Conservation (phyloP, 768 basidiomycete species). For the Mycena amicta region DNA sequence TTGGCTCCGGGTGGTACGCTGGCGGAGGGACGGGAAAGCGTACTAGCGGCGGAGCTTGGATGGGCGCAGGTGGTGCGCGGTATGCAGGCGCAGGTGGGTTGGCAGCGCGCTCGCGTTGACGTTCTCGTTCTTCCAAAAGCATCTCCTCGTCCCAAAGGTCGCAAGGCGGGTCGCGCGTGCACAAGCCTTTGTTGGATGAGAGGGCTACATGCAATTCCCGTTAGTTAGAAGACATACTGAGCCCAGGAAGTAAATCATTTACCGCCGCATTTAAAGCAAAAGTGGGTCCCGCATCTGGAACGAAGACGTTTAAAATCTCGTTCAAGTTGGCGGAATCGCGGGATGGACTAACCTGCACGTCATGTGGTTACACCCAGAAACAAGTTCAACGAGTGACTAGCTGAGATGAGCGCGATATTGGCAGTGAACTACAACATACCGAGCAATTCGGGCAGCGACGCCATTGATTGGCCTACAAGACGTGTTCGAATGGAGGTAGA, state of each 20-base stretch:
- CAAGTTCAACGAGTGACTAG: slow-evolving; percentile 30
- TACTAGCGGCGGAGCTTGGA: too few species aligned
- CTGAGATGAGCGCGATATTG: neutral
- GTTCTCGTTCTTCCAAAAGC: slow-evolving; percentile 35
- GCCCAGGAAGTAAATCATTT: slow-evolving; percentile 8
- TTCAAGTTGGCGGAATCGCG: too few species aligned
- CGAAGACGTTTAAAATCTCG: too few species aligned
- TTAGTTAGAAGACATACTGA: neutral
- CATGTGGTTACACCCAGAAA: slow-evolving; percentile 43
- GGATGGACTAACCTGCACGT: too few species aligned
- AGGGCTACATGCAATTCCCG: slow-evolving; percentile 7
- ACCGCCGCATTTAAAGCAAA: slow-evolving; percentile 47
- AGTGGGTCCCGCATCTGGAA: slow-evolving; percentile 42
- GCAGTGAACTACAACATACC: slow-evolving; percentile 13
- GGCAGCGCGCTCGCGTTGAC: slow-evolving; percentile 24
- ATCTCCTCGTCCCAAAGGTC: slow-evolving; percentile 42
- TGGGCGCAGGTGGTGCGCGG: too few species aligned
- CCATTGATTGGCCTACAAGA: slow-evolving; percentile 38
- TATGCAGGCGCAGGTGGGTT: neutral
- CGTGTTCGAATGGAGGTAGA: neutral
- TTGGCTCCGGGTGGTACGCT: slow-evolving; percentile 11
- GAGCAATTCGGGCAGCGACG: slow-evolving; percentile 39
- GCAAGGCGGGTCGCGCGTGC: slow-evolving; percentile 36
- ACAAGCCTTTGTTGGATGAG: slow-evolving; percentile 26
- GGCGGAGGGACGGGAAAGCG: neutral